Conservation (phyloP, 2,329 filamentous ascomycete species). For the Calonectria crousiana region DNA sequence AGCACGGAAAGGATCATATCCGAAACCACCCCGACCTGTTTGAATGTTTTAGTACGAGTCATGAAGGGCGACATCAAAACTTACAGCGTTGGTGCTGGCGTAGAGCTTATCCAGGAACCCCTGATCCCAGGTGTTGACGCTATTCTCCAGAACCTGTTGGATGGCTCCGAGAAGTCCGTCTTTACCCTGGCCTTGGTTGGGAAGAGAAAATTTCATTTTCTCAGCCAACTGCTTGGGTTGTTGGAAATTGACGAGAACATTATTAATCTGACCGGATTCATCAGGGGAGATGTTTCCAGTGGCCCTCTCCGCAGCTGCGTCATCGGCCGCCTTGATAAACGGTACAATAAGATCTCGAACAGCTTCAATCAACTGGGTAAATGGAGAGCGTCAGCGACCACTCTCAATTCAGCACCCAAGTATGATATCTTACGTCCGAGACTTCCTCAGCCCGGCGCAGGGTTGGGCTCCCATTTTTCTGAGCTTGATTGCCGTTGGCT, state of each 20-base stretch:
- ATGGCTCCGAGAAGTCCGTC: conserved; percentile 81
- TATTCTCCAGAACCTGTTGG: conserved; percentile 80
- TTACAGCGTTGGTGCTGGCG: conserved; percentile 84
- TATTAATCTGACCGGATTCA: conserved; percentile 56
- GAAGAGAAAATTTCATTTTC: conserved; percentile 70
- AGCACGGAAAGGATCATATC: conserved; percentile 87
- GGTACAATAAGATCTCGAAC: conserved; percentile 77
- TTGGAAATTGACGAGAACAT: conserved; percentile 73
- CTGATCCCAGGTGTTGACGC: conserved; percentile 98
- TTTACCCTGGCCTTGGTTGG: conserved; percentile 71
- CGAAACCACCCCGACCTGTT: conserved; percentile 82
- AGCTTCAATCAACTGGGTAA: conserved; percentile 72
- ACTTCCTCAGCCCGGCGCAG: conserved; percentile 50
- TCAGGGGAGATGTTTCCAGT: conserved; percentile 62
- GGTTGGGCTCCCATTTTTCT: conserved; percentile 34
- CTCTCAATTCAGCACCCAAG: conserved; percentile 6
- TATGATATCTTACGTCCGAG: conserved; percentile 43
- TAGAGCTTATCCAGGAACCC: conserved; percentile 97
- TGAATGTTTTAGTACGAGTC: conserved; percentile 20
- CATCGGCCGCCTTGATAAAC: conserved; percentile 78
- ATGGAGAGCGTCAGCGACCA: conserved; percentile 36
- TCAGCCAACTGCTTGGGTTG: conserved; percentile 69
- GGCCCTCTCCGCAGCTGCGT: conserved; percentile 64
- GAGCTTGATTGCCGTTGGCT: conserved; percentile 32
- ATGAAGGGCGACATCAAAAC: conserved; percentile 39